phyloP scores from a whole-genome alignment of 805 yeast species.

The Wickerhamiella australiensis region DNA sequence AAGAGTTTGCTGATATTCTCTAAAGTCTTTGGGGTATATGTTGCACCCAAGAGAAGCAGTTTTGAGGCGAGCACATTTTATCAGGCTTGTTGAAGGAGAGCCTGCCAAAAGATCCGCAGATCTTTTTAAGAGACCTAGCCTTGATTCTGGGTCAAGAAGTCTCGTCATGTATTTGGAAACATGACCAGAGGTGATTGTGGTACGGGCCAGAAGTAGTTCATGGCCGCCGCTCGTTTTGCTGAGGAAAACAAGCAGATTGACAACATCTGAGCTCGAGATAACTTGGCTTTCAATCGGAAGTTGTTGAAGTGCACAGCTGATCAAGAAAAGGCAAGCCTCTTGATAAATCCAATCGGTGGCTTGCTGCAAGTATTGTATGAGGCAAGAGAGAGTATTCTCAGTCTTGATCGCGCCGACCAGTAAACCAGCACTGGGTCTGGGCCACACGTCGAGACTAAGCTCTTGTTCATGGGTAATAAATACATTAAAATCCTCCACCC shows the following conservation, averaged over 20 bases:
- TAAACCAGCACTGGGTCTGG: constrained; percentile 53
- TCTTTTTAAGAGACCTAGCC: constrained; percentile 3
- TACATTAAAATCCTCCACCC: constrained; percentile 49
- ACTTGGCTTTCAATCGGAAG: constrained; percentile 16
- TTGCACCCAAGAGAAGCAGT: constrained; percentile 14
- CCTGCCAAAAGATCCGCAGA: neutral
- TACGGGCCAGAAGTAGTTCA: constrained; percentile 19
- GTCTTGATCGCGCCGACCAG: constrained; percentile 39
- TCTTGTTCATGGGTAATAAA: constrained; percentile 70
- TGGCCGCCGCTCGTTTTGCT: constrained; percentile 1
- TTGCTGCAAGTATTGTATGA: constrained; percentile 11
- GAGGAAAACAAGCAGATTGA: neutral
- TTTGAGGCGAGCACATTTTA: constrained; percentile 15
- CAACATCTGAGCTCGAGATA: neutral
- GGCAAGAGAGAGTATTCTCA: constrained; percentile 12
- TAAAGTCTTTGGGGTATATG: constrained; percentile 18
- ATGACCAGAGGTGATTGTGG: constrained; percentile 17
- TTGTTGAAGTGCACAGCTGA: constrained; percentile 17
- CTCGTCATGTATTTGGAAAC: constrained; percentile 13
- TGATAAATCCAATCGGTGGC: constrained; percentile 3
- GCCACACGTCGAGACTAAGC: constrained; percentile 40
- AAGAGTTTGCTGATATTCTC: constrained; percentile 22
- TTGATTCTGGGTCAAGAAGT: constrained; percentile 14
- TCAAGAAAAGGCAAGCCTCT: constrained; percentile 20
- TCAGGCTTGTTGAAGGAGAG: constrained; percentile 3